phyloP scores from a whole-genome alignment of 2,329 filamentous ascomycete species.

The Fusarium redolens region DNA sequence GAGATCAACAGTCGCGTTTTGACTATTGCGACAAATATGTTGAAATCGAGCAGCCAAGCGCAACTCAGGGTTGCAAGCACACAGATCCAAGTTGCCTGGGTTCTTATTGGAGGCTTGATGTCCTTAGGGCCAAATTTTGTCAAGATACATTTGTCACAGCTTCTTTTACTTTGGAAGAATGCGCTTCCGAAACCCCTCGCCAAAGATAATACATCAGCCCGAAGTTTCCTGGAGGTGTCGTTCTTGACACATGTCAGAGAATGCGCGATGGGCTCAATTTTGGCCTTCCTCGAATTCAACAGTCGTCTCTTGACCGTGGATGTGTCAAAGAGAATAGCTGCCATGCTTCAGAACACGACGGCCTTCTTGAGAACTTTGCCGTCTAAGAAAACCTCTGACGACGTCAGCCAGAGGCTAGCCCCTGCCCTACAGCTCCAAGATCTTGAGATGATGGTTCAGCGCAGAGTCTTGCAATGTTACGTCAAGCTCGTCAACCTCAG shows the following conservation, averaged over 20 bases:
- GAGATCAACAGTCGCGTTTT: conserved; percentile 94
- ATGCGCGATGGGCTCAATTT: conserved; percentile 89
- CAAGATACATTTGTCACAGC: conserved; percentile 95
- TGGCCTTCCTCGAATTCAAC: conserved; percentile 94
- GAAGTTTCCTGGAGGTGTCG: conserved; percentile 87
- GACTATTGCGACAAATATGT: conserved; percentile 87
- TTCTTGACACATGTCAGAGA: conserved; percentile 95
- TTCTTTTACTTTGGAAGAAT: conserved; percentile 96
- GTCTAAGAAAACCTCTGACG: conserved; percentile 84
- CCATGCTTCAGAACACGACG: conserved; percentile 95
- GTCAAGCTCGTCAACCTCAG: conserved; percentile 90
- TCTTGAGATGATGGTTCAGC: conserved; percentile 90
- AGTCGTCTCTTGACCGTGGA: conserved; percentile 91
- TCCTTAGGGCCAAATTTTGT: conserved; percentile 97
- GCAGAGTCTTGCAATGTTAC: conserved; percentile 94
- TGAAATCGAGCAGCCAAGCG: conserved; percentile 92
- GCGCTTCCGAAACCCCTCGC: conserved; percentile 93
- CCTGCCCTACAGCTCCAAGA: conserved; percentile 90
- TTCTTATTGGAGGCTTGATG: conserved; percentile 95
- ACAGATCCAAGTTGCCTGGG: conserved; percentile 98
- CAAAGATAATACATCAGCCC: conserved; percentile 87
- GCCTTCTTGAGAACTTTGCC: conserved; percentile 89
- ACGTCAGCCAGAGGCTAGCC: conserved; percentile 83
- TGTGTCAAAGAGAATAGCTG: conserved; percentile 90
- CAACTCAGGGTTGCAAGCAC: conserved; percentile 92